A percentile compares a stretch with the other conserved stretches of the same genome.
Evolutionary conservation across 2,329 filamentous ascomycete species (phyloP).

Genomic region (Fusarium sp.): DNA sequence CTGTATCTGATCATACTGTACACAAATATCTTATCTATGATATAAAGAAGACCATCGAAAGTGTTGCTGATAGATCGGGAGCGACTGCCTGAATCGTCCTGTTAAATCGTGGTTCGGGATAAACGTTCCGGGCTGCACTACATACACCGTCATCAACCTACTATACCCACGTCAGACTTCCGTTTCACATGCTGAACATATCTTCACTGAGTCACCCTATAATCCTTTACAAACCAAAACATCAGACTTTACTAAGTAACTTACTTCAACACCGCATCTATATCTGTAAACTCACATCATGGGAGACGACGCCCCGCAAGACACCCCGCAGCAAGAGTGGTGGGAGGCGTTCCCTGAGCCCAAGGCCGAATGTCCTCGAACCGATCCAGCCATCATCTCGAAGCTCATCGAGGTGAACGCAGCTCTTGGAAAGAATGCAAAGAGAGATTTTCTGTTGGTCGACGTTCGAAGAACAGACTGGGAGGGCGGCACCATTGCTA

Average conservation of each 20-base stretch:
- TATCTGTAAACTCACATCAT: conserved; percentile 18
- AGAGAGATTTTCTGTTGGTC: conserved; percentile 58
- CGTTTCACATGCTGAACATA: neutral
- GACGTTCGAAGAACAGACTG: conserved; percentile 66
- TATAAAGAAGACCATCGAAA: too few relatives aligned
- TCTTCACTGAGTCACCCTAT: rapidly evolving
- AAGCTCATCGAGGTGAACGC: conserved; percentile 54
- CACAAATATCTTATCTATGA: neutral
- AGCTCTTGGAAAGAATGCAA: conserved; percentile 43
- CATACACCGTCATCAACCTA: conserved; percentile 6
- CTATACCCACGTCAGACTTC: neutral
- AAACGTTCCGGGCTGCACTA: conserved; percentile 11
- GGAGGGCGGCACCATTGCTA: conserved; percentile 69
- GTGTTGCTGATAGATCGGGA: neutral
- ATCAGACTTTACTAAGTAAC: neutral
- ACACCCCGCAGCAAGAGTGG: conserved; percentile 48
- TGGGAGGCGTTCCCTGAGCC: conserved; percentile 58
- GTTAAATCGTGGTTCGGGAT: conserved; percentile 4
- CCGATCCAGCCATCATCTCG: conserved; percentile 56
- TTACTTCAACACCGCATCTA: too few relatives aligned
- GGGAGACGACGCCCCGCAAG: conserved; percentile 41
- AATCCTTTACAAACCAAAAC: neutral
- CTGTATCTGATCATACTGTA: neutral
- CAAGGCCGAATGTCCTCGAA: conserved; percentile 51
- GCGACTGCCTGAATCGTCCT: neutral